phyloP scores from a whole-genome alignment of 257 asterid genomes.

The Solanum boliviense region DNA sequence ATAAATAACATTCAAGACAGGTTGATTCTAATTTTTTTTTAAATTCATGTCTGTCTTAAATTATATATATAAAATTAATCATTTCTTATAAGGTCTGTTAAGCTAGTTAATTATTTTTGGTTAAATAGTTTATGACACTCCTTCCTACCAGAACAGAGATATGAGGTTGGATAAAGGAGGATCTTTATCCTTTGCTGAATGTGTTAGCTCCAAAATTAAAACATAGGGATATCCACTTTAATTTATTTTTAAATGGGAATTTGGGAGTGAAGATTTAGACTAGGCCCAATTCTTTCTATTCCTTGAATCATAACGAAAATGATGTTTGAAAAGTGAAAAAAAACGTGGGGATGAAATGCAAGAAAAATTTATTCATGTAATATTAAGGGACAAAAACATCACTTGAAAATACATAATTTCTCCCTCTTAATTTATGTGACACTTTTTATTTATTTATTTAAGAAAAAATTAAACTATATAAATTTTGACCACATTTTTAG shows the following conservation, averaged over 20 bases:
- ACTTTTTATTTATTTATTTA: neutral
- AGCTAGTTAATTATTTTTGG: neutral
- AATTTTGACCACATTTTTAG: neutral
- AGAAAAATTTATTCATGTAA: neutral
- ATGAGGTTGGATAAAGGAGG: neutral
- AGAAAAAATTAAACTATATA: neutral
- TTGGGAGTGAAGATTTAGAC: neutral
- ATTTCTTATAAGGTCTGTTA: neutral
- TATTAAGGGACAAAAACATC: neutral
- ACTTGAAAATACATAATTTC: neutral
- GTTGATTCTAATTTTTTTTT: neutral
- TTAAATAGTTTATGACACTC: neutral
- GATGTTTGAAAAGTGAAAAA: neutral
- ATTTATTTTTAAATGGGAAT: neutral
- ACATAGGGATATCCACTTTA: neutral
- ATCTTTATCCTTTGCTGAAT: neutral
- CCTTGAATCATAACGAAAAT: neutral
- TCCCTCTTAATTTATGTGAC: neutral
- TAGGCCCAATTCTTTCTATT: neutral
- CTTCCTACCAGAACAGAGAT: neutral
- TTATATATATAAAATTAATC: neutral
- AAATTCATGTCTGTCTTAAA: too few species aligned
- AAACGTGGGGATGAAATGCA: neutral
- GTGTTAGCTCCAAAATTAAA: neutral
- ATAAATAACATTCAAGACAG: neutral